Evolutionary conservation across 352 stramenopile genomes (phyloP), one percentile per base, ranked within the genome.

Genomic region (Phytophthora podocarpi): DNA sequence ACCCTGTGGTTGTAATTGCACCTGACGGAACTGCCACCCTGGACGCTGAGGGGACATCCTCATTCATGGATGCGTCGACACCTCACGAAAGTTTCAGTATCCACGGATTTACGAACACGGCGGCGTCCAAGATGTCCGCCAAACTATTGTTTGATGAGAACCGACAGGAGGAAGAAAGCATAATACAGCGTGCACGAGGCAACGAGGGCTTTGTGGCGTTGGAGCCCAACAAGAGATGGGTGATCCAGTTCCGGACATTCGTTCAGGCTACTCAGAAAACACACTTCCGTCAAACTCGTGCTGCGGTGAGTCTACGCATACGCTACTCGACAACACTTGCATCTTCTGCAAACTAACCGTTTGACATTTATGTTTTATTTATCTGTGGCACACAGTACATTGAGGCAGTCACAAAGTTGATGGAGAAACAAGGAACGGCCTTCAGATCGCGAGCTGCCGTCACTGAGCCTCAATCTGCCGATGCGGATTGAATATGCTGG

Each of bases 331-430:
- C n/a, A n/a, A n/a, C n/a, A n/a, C n/a, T n/a, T 24, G 7, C 26
- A 31, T 13, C 2, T 11, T 34, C 20, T 26, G 16, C 15, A 30
- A 51, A 30, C 21, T 60, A 30, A 60, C 23, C 24, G 11, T 37
- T 32, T 66, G 13, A 54, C 24, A 35, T 46, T 51, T 34, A 5
- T 34, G 24, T 50, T 27, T 32, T 45, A 48, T 54, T 18, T 52
- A 24, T 27, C 30, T 57, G 26, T 40, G 53, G 40, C 23, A 11
- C 26, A 27, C 36, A 91, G 82, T 89, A 85, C 51, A 86, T 91
- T 59, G 76, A 89, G 36, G 74, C 78, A 18, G 87, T 90, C 52
- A 89, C 76, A 11, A 74, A 72, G 32, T 53, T 91, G 47, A 74
- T 89, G 31, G 82, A 91, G 50, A 74, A 67, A 45, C 74, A 78